Evolutionary conservation across 1,139 yeast genomes (phyloP), one percentile per base, ranked within the genome.

Genomic region (Candida tropicalis): DNA sequence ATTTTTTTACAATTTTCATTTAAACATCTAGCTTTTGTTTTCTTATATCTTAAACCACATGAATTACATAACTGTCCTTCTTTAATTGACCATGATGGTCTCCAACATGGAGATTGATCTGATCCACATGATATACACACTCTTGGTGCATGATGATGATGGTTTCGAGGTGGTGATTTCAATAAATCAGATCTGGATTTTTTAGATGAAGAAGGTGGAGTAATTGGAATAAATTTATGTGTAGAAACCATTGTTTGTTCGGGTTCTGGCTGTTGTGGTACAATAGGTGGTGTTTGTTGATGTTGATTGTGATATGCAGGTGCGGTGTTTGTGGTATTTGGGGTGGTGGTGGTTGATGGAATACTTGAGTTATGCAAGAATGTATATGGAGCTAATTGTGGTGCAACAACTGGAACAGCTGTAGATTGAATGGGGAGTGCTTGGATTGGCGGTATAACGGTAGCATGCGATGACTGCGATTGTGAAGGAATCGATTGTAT

Each of bases 61-160:
- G 97, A 88, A 62, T 93, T 93, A 70, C 99, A 93, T 56, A 93
- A 75, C 66, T 91, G 98, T 12, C 97, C 98, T 48, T 86, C 89
- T 55, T 82, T 77, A 38, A 75, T 70, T 3, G 95, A 83, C 99
- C 99, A 93, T 6, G 96, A 85, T 2, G 99, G 99, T 60, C 99
- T 80, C 99, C 99, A 93, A 65, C 99, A 93, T 9, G 99, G 99
- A 10, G 96, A 87, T 55, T 87, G 95, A 50, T 84, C 87, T 1
- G 95, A 82, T 10, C 91, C 90, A 66, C 99, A 93, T 4, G 97
- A 88, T 25, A 93, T 84, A 62, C 99, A 93, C 45, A 79, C 77
- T 55, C 91, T 73, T 32, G 65, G 59, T 35, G 66, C 65, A 41
- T 62, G 68, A 42, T 53, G 57, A 26, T 50, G 56, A 25, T 49